Percentiles rank a stretch among this genome's conserved stretches.
Evolutionary conservation across 2,329 filamentous ascomycete species (phyloP).

Genomic region (Ceratocystis cubensis): DNA sequence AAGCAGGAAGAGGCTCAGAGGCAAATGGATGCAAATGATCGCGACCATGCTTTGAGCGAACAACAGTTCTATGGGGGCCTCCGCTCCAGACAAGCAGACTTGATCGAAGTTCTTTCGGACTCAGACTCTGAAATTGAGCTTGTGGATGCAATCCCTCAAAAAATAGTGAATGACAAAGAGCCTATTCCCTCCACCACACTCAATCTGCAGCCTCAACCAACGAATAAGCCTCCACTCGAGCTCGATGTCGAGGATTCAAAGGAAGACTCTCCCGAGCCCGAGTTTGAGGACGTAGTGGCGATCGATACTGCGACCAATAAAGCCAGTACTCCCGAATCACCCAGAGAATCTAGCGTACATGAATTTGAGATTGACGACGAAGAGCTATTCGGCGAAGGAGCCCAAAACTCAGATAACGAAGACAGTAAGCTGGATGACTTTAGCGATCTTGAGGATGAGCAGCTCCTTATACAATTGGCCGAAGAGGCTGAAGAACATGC

Average conservation of each 20-base stretch:
- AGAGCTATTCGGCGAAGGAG: slow-evolving; percentile 33
- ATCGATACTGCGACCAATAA: neutral
- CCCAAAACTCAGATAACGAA: slow-evolving; percentile 11
- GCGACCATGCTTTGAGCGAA: slow-evolving; percentile 44
- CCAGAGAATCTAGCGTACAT: slow-evolving; percentile 23
- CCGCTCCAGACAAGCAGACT: slow-evolving; percentile 33
- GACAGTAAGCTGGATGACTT: slow-evolving; percentile 45
- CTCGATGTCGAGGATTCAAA: slow-evolving; percentile 8
- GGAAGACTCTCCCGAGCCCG: slow-evolving; percentile 10
- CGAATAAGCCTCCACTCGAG: neutral
- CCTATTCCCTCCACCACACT: neutral
- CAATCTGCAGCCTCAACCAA: neutral
- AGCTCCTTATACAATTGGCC: slow-evolving; percentile 73
- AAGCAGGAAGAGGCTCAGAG: slow-evolving; percentile 44
- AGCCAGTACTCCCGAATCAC: neutral
- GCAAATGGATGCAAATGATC: slow-evolving; percentile 52
- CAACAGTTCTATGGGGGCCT: slow-evolving; percentile 25
- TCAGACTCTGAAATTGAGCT: slow-evolving; percentile 46
- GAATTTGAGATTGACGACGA: slow-evolving; percentile 32
- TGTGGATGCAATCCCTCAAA: slow-evolving; percentile 30
- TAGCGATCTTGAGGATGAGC: slow-evolving; percentile 84
- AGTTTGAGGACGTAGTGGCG: slow-evolving; percentile 14
- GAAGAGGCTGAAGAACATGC: slow-evolving; percentile 89
- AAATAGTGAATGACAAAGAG: neutral
- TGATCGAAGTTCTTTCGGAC: slow-evolving; percentile 49